Base-by-base conservation (phyloP, 306 rosid genomes). In the Dryas alaskensis region DNA sequence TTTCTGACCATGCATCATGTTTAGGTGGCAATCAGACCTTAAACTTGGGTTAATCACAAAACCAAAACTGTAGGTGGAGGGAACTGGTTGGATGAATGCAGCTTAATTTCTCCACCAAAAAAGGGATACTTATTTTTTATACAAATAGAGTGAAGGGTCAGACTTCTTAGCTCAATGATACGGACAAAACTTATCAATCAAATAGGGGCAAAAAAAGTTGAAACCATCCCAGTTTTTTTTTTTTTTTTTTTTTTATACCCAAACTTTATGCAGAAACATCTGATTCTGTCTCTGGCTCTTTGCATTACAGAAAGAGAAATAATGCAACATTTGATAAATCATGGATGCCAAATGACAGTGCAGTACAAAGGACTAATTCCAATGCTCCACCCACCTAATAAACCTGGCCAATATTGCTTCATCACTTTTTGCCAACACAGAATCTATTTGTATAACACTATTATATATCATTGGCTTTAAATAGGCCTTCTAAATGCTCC, bases 361-460 rank as follows among this genome's bases (percentile, higher is more conserved):
- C 73, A 69, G 50, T 16, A 63, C 68, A 63, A 3, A 25, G 10
- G 0, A 58, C 45, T 47, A 72, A 27, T 72, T 43, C 67, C n/a
- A 44, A 19, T 2, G 6, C 37, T 43, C 55, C 43, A 25, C 76
- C 58, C 47, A 46, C 67, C 47, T 2, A 70, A 70, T 55, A 3
- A 19, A 42, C 7, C 17, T 51, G 14, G 42, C 53, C 64, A 43
- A 19, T 19, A 51, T 43, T 55, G 44, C 65, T 27, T 5, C 47
- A 1, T 59, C 76, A 46, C 76, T 25, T 72, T 70, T 72, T 72
- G 31, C 17, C 67, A 72, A 72, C 44, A 43, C 6, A 72, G 57
- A 45, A 25, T 25, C 75, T 25, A 58, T 58, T 54, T 70, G 13
- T 22, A 52, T 53, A 69, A 31, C 37, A 31, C 37, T 58, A 54